Base-by-base conservation (phyloP, 2,329 filamentous ascomycete genomes). In the Venturia nashicola region DNA sequence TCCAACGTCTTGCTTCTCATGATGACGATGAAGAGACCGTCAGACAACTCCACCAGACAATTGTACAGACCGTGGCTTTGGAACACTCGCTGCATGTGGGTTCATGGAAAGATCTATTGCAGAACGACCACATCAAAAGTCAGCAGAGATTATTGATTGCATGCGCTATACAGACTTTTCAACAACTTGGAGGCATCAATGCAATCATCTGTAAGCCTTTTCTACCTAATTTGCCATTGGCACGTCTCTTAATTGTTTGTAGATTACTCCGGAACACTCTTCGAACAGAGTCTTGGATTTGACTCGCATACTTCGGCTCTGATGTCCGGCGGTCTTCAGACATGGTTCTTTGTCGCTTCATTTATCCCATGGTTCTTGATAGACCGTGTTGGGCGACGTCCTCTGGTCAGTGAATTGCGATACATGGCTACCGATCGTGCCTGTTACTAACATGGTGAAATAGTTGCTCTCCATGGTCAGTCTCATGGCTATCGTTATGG, bases 271-370 rank as follows among this genome's bases (percentile, higher is more conserved):
- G 75, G 73, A 16, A 78, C 80, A 0, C 68, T 82, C 0, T 79
- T 82, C 62, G 72, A 80, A 62, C 69, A 76, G 20, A 79, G 76
- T 20, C 72, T 83, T 2, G 73, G 75, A 0, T 76, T 79, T 61
- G 69, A 69, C 20, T 68, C 74, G 1, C 74, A 77, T 54, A 76
- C 81, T 69, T 77, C 81, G 3, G 72, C 79, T 3, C 72, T 83
- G 42, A 79, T 83, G 70, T 79, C 79, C n/a, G 80, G 80, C 42
- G 78, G 81, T 66, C 72, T 82, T 14, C 78, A 81, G 69, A 81
- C 79, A 0, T 79, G 74, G 74, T 76, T 75, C 64, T 77, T 77
- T 63, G 36, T 73, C 12, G 74, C 74, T 1, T 76, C 73, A 8
- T 75, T 72, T 36, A 77, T 80, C 54, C 79, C 78, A 0, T 80